Base-by-base conservation (phyloP, 768 basidiomycete genomes). In the Amanita subjunquillea region DNA sequence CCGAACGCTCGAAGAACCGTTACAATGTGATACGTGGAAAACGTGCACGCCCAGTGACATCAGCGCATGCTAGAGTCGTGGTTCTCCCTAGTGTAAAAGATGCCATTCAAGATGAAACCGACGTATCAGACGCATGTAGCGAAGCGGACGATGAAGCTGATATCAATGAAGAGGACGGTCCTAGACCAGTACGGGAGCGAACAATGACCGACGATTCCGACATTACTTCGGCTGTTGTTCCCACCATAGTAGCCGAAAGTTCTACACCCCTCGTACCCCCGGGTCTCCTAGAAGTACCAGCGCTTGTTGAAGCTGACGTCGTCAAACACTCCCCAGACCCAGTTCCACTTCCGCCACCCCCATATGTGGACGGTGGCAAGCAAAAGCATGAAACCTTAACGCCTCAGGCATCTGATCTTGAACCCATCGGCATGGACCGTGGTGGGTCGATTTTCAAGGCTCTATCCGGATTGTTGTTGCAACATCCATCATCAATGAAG, bases 21-120 rank as follows among this genome's bases (percentile, higher is more conserved):
- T 89, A 95, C 60, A 79, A 84, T n/a, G 80, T 92, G 50, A 88
- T 93, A 61, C 80, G 91, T 36, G 88, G 87, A 9, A 85, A 82
- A 57, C 82, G 87, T 42, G 88, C 91, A 17, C 85, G 95, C 30
- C 95, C 96, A 10, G 91, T 98, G 12, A 87, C 88, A 17, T 85
- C 85, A 23, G 86, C 93, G 13, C 80, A 84, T 42, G 92, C 91
- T 13, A 91, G 84, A 60, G 90, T 95, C 1, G 84, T 93, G 62
- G 78, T 96, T 30, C 75, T 96, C 23, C 85, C 89, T 50, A 93
- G 90, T 60, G 79, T 96, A 60, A 85, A 87, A 62, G 93, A 96
- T 60, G 94, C 89, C 1, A 88, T 96, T 62, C 77, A 77, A 48
- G 89, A 91, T 59, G 91, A 88, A 57, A 84, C 84, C 20, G 87